A percentile compares a stretch with the other conserved stretches of the same genome.
Conservation (phyloP, 2,329 filamentous ascomycete species). For the Aspergillus pseudonomiae region DNA sequence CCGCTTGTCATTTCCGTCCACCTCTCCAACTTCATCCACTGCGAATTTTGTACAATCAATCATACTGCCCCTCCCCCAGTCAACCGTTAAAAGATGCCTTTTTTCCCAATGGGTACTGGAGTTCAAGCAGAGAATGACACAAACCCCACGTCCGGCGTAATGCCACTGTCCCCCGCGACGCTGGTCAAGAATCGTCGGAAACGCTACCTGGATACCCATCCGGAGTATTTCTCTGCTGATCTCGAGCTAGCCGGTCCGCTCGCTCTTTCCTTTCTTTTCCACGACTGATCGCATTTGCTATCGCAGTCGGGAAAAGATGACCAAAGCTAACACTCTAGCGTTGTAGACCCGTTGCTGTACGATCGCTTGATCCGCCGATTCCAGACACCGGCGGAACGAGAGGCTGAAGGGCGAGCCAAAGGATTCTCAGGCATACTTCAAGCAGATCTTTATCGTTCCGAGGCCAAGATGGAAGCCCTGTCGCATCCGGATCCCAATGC, state of each 20-base stretch:
- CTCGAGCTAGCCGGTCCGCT: conserved; percentile 64
- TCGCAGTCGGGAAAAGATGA: conserved; percentile 16
- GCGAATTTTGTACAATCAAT: neutral
- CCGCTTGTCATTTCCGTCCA: neutral
- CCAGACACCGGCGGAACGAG: conserved; percentile 72
- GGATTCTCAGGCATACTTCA: conserved; percentile 80
- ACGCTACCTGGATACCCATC: conserved; percentile 72
- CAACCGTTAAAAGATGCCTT: conserved; percentile 33
- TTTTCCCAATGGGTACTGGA: conserved; percentile 39
- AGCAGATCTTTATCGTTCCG: conserved; percentile 73
- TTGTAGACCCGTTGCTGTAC: conserved; percentile 75
- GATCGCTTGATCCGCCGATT: conserved; percentile 77
- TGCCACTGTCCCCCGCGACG: conserved; percentile 47
- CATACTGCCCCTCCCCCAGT: neutral
- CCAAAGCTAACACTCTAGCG: conserved; percentile 32
- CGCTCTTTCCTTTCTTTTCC: conserved; percentile 31
- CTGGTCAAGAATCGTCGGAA: conserved; percentile 74
- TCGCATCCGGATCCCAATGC: conserved; percentile 55
- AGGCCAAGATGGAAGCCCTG: conserved; percentile 71
- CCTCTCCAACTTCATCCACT: neutral
- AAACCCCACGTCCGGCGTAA: conserved; percentile 6
- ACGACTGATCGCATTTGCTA: conserved; percentile 20
- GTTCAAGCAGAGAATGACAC: conserved; percentile 18
- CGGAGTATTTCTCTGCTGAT: conserved; percentile 69
- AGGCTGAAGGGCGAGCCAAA: conserved; percentile 71